A percentile compares a stretch with the other conserved stretches of the same genome.
Evolutionary conservation across 2,329 filamentous ascomycete genomes (phyloP).

Genomic region (Metarhizium brunneum): DNA sequence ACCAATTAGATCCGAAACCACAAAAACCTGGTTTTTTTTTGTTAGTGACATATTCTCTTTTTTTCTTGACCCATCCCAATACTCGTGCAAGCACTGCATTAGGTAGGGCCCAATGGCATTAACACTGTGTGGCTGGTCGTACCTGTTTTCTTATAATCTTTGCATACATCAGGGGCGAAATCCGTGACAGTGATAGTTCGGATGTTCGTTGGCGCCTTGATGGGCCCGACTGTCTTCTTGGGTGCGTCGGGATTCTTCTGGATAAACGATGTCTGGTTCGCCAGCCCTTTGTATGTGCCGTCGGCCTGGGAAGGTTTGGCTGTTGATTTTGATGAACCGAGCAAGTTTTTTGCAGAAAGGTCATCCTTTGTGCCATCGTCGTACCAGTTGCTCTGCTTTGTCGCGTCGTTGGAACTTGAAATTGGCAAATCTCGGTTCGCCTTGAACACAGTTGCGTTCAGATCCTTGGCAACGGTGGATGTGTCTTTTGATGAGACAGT

Average conservation of each 20-base stretch:
- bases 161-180: slow-evolving; percentile 88
- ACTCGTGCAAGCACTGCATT: too few species aligned
- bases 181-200: slow-evolving; percentile 85
- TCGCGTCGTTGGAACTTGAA: slow-evolving; percentile 71
- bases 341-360: slow-evolving; percentile 41
- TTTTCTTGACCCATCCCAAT: too few species aligned
- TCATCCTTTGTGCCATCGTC: slow-evolving; percentile 55
- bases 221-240: slow-evolving; percentile 64
- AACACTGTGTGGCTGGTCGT: too few species aligned
- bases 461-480: slow-evolving; percentile 23
- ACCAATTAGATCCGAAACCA: slow-evolving; percentile 33
- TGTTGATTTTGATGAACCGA: slow-evolving; percentile 43
- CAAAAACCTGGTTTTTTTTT: slow-evolving; percentile 28
- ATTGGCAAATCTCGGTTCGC: slow-evolving; percentile 55
- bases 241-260: slow-evolving; percentile 72
- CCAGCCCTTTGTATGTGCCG: slow-evolving; percentile 68
- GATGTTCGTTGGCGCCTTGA: slow-evolving; percentile 83
- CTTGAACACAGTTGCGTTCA: slow-evolving; percentile 43
- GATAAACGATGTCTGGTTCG: slow-evolving; percentile 66
- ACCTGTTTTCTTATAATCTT: slow-evolving; percentile 74
- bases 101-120: too few species aligned
- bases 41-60: too few species aligned
- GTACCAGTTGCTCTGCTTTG: slow-evolving; percentile 83
- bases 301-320: slow-evolving; percentile 33
- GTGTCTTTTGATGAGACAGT: slow-evolving; percentile 52